Conservation (phyloP, 768 basidiomycete genomes). For the Mycena rosella region DNA sequence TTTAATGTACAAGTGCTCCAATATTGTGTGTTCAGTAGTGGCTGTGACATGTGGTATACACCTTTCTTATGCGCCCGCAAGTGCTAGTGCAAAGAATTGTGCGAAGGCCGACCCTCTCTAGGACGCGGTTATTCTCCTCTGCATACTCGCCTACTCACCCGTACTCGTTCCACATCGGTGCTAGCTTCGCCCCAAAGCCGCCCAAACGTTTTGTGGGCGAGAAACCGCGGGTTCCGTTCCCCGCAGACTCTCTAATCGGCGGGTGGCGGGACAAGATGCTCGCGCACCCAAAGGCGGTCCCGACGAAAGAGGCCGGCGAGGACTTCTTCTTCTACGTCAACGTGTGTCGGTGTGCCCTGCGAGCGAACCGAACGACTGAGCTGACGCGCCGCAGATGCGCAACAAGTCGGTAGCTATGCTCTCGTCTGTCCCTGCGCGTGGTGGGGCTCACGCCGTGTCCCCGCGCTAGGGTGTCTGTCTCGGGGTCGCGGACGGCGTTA, state of each 20-base stretch:
- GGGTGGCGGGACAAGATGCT: conserved; percentile 36
- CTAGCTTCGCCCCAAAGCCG: conserved; percentile 36
- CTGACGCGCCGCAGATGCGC: conserved; percentile 25
- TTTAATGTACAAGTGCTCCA: too few relatives aligned
- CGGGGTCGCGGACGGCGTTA: conserved; percentile 78
- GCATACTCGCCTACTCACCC: conserved; percentile 20
- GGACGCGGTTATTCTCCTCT: conserved; percentile 19
- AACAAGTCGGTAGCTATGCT: conserved; percentile 31
- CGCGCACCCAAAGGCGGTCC: conserved; percentile 24
- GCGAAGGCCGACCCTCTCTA: conserved; percentile 16
- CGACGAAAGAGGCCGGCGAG: conserved; percentile 29
- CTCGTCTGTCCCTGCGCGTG: neutral
- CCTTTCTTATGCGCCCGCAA: neutral
- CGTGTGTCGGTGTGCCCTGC: conserved; percentile 18
- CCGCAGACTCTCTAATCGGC: conserved; percentile 32
- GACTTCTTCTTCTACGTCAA: conserved; percentile 34
- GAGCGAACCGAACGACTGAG: conserved; percentile 7
- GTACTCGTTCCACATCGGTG: conserved; percentile 34
- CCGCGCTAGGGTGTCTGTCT: conserved; percentile 62
- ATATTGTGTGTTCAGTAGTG: too few relatives aligned
- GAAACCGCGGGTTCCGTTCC: conserved; percentile 32
- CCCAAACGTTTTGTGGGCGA: conserved; percentile 18
- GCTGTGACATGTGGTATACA: neutral
- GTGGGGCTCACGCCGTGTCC: neutral
- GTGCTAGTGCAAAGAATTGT: conserved; percentile 15